These are phyloP conservation scores for Termitomyces sp. DNA, from an alignment of 768 basidiomycete genomes.

Conservation along the genomic window DNA sequence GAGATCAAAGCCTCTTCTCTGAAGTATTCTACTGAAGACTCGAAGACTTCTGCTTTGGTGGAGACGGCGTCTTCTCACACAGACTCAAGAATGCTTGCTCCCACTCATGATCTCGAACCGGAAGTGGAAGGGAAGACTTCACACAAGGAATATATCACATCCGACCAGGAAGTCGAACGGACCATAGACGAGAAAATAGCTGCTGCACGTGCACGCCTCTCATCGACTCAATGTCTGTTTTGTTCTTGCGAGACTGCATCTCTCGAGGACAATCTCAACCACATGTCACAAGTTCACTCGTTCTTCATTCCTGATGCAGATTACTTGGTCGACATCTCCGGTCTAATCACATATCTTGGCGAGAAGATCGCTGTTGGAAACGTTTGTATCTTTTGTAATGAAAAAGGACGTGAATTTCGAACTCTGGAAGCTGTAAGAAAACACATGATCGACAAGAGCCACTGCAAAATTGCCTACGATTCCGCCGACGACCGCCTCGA, in stretches of 20 bases:
- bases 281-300: conserved; percentile 86
- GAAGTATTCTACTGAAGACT: neutral
- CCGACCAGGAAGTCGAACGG: conserved; percentile 41
- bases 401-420: conserved; percentile 74
- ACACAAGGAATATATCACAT: conserved; percentile 28
- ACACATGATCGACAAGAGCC: conserved; percentile 94
- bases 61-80: neutral
- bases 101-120: conserved; percentile 15
- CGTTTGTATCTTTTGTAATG: conserved; percentile 88
- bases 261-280: conserved; percentile 63
- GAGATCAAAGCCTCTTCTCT: conserved; percentile 41
- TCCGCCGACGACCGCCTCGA: conserved; percentile 75
- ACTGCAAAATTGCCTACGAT: conserved; percentile 95
- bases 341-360: conserved; percentile 79
- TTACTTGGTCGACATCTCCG: conserved; percentile 77
- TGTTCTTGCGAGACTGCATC: conserved; percentile 51
- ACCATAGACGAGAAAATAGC: conserved; percentile 75
- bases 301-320: conserved; percentile 97
- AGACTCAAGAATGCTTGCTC: conserved; percentile 2
- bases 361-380: conserved; percentile 94
- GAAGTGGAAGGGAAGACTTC: conserved; percentile 9
- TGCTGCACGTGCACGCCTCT: conserved; percentile 58
- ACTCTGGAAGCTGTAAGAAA: conserved; percentile 84
- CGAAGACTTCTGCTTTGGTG: neutral
- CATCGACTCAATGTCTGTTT: conserved; percentile 77